phyloP scores from a whole-genome alignment of 148 eudicot species.

The Rhododendron griersonianum region DNA sequence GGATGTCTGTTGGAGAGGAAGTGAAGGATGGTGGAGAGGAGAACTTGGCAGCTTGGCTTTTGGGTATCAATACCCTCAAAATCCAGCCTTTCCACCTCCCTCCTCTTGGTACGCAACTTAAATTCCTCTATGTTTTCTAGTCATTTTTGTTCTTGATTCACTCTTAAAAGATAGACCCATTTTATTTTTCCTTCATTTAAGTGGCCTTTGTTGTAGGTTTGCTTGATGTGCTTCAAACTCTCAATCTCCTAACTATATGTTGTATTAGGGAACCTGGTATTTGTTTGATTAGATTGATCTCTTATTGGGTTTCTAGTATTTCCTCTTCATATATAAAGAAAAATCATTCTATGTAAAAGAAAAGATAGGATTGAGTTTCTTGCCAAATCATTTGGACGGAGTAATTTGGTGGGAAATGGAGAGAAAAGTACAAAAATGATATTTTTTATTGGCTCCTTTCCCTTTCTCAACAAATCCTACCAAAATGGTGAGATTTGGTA shows the following conservation, averaged over 20 bases:
- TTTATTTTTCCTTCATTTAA: neutral
- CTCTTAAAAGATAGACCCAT: neutral
- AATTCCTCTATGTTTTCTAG: neutral
- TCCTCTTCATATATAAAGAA: neutral
- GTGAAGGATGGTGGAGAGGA: constrained; percentile 37
- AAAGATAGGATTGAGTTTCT: neutral
- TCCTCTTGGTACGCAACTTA: constrained; percentile 56
- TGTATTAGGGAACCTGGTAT: neutral
- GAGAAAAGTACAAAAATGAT: neutral
- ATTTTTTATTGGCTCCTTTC: neutral
- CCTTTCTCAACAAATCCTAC: neutral
- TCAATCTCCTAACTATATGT: neutral
- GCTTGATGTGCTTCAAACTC: neutral
- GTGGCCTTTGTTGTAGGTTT: neutral
- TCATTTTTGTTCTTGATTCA: neutral
- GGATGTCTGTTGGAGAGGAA: constrained; percentile 42
- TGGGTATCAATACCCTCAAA: constrained; percentile 71
- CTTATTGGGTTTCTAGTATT: neutral
- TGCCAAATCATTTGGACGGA: neutral
- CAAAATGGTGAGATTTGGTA: neutral
- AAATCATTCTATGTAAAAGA: neutral
- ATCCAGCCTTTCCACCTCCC: constrained; percentile 86
- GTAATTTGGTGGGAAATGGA: neutral
- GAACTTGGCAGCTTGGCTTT: constrained; percentile 99
- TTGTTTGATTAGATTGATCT: neutral